Conservation (phyloP, 192 early-diverging fungal genomes). For the Coemansia sp. region DNA sequence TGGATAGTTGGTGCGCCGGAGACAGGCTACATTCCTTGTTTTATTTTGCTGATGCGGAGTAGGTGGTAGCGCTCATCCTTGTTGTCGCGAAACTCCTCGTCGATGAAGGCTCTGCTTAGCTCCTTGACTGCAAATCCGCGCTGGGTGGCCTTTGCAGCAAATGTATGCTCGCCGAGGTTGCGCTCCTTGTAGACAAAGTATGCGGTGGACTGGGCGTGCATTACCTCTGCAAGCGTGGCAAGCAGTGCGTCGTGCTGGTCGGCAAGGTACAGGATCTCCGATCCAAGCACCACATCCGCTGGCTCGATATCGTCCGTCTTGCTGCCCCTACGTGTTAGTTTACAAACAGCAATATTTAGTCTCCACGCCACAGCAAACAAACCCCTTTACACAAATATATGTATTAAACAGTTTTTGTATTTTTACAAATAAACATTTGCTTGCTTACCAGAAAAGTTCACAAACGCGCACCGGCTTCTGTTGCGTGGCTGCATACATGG, state of each 20-base stretch:
- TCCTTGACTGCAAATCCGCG: conserved; percentile 11
- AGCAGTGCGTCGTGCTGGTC: conserved; percentile 16
- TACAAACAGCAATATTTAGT: no score
- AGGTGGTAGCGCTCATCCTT: conserved; percentile 17
- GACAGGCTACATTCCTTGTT: conserved; percentile 27
- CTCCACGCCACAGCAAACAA: no score
- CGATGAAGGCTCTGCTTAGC: conserved; percentile 2
- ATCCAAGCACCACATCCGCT: conserved; percentile 24
- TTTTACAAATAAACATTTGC: conserved; percentile 3
- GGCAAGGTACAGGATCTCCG: conserved; percentile 31
- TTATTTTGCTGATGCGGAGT: conserved; percentile 6
- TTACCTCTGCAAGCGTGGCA: conserved; percentile 7
- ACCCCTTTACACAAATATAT: no score
- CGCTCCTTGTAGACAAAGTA: conserved; percentile 33
- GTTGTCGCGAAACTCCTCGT: conserved; percentile 13
- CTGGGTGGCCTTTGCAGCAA: not conserved
- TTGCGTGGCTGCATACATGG: not conserved
- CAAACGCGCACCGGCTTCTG: not conserved
- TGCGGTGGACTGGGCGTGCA: conserved; percentile 11
- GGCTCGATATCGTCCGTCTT: not conserved
- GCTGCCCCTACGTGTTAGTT: not conserved
- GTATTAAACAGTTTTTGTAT: not conserved
- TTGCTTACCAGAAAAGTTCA: conserved; percentile 11
- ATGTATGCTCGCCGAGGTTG: conserved; percentile 10
- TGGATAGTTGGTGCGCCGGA: conserved; percentile 15